Evolutionary conservation across 345 rosid species (phyloP), one percentile per base, ranked within the genome.

Genomic region (Garcia nutans): DNA sequence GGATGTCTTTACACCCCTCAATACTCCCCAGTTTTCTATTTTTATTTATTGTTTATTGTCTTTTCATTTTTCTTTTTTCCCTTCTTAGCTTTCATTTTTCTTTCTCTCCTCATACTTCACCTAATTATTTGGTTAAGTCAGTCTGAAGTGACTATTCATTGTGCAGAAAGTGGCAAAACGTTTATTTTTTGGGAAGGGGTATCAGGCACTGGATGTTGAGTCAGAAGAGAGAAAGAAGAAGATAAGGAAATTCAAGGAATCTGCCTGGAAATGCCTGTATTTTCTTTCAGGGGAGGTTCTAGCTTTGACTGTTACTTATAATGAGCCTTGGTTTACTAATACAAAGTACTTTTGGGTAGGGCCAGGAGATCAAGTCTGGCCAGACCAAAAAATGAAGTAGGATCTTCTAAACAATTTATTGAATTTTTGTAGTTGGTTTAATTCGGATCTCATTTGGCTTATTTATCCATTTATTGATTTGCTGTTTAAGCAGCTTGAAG

Each of bases 191-290:
- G 94, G 95, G 33, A 85, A 83, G 74, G 80, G 73, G 31, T 78
- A 83, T 69, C 82, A 44, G 26, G 50, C 68, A 33, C 47, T 67
- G 74, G 86, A 88, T 74, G 64, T 82, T 63, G 83, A 77, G 54
- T 75, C 69, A 23, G 74, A 44, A 24, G 86, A 84, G 75, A 84
- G 74, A 75, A 81, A 81, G 84, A 86, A 90, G 81, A 91, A 86
- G 75, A 82, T 91, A 75, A 76, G 79, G 24, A 93, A 93, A 78
- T 95, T 95, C 79, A 90, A 93, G 79, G 99, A 95, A 77, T 90
- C 99, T 0, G 97, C 96, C 2, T 95, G 98, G 99, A 95, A 95
- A 85, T 93, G 90, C 80, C 74, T 90, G 23, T 93, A 91, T 73
- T 95, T 82, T 70, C 83, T 93, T 67, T 89, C 97, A 11, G 92